Evolutionary conservation across 805 yeast genomes (phyloP).

Genomic region (Candida nonsorbophila): DNA sequence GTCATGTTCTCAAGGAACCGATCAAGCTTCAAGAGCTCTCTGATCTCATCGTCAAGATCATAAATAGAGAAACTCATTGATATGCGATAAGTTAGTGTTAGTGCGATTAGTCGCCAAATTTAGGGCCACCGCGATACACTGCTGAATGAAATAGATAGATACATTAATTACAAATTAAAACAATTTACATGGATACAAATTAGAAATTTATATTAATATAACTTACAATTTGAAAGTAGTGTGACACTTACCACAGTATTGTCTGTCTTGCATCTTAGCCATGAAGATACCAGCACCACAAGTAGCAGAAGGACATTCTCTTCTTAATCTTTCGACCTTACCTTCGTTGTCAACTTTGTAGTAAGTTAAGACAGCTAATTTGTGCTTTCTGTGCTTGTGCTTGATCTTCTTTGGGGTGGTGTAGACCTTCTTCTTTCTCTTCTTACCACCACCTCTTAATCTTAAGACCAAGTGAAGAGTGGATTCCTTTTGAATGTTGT

Average conservation of each 20-base stretch:
- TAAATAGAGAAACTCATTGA: constrained; percentile 45
- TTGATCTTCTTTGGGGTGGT: constrained; percentile 99
- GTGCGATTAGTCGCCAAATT: not conserved
- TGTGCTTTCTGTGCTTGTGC: constrained; percentile 99
- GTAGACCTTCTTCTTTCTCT: constrained; percentile 99
- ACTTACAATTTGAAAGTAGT: constrained; percentile 62
- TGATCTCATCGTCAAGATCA: constrained; percentile 61
- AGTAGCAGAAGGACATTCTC: constrained; percentile 88
- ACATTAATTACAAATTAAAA: too few relatives aligned
- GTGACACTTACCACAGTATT: constrained; percentile 99
- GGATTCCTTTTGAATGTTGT: constrained; percentile 99
- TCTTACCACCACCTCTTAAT: constrained; percentile 97
- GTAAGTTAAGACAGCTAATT: constrained; percentile 98
- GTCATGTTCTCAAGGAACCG: constrained; percentile 65
- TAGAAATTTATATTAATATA: constrained; percentile 1
- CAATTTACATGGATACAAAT: too few relatives aligned
- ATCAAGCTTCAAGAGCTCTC: constrained; percentile 50
- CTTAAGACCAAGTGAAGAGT: constrained; percentile 93
- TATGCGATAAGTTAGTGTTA: not conserved
- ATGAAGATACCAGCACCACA: constrained; percentile 99
- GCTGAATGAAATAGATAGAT: too few relatives aligned
- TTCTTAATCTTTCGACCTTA: constrained; percentile 96
- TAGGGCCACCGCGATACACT: too few relatives aligned
- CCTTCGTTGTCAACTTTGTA: constrained; percentile 99
- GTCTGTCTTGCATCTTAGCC: constrained; percentile 99